phyloP scores from a whole-genome alignment of 345 rosid species.

The Hypericum androsaemum region DNA sequence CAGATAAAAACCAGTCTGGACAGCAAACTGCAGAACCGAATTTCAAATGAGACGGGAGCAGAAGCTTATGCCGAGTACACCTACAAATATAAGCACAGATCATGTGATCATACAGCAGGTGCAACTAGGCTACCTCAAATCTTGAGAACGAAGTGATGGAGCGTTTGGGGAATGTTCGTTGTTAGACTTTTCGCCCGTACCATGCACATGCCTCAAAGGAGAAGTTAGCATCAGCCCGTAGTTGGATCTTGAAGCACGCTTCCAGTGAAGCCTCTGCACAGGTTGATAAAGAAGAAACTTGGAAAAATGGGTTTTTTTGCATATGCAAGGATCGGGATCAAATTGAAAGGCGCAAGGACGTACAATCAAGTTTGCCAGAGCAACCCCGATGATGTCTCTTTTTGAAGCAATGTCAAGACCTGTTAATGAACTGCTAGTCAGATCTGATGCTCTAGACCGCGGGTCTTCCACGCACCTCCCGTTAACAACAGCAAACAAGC shows the following conservation, averaged over 20 bases:
- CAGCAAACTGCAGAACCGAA: too few relatives aligned
- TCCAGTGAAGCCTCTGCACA: conserved; percentile 89
- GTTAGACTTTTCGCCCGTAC: conserved; percentile 28
- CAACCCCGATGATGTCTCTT: conserved; percentile 79
- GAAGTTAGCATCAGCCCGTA: conserved; percentile 83
- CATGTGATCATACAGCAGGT: too few relatives aligned
- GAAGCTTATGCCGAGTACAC: not conserved
- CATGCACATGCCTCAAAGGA: conserved; percentile 58
- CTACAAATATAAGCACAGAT: not conserved
- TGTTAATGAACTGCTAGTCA: conserved; percentile 63
- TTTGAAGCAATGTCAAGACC: conserved; percentile 79
- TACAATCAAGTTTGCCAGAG: conserved; percentile 91
- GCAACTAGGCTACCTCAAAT: conserved; percentile 93
- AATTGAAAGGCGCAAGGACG: conserved; percentile 16
- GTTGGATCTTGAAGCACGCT: conserved; percentile 68
- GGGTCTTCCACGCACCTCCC: conserved; percentile 91
- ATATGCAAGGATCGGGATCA: not conserved
- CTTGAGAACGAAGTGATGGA: conserved; percentile 61
- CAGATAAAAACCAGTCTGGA: too few relatives aligned
- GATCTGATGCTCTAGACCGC: conserved; percentile 78
- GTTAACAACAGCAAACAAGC: conserved; percentile 73
- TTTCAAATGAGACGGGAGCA: too few relatives aligned
- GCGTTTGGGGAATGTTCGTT: conserved; percentile 25
- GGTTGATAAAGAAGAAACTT: not conserved
- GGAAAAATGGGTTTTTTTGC: not conserved